These are phyloP conservation scores for Sporobolomyces roseus DNA, from an alignment of 768 basidiomycete species.

Conservation along the genomic window DNA sequence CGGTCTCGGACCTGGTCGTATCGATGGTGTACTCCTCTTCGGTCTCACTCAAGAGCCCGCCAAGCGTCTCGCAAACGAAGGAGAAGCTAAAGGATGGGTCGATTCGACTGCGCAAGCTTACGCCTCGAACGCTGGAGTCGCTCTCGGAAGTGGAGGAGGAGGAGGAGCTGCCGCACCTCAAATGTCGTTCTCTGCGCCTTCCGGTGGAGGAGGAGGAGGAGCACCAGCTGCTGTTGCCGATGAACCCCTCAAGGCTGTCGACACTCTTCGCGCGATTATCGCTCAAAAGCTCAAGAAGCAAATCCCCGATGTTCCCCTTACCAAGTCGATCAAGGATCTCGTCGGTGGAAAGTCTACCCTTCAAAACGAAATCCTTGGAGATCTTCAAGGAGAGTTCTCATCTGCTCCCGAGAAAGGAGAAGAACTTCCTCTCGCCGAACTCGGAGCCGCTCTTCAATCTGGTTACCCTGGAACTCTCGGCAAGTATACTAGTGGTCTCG, in stretches of 20 bases:
- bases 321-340: conserved; percentile 96
- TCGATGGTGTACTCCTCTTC: conserved; percentile 83
- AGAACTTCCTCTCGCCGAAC: conserved; percentile 90
- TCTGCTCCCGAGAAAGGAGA: conserved; percentile 98
- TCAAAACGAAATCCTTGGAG: conserved; percentile 97
- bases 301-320: conserved; percentile 77
- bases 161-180: conserved; percentile 55
- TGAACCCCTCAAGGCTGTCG: conserved; percentile 80
- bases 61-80: conserved; percentile 85
- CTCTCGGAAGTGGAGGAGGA: conserved; percentile 65
- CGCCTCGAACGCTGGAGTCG: conserved; percentile 82
- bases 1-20: conserved; percentile 84
- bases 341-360: conserved; percentile 97
- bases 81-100: conserved; percentile 88
- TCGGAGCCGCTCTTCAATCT: conserved; percentile 73
- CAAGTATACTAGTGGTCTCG: conserved; percentile 84
- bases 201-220: conserved; percentile 50
- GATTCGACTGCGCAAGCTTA: conserved; percentile 78
- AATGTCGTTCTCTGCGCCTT: conserved; percentile 47
- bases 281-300: conserved; percentile 98
- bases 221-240: conserved; percentile 73
- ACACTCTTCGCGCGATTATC: conserved; percentile 79
- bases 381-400: conserved; percentile 88
- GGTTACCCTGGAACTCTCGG: conserved; percentile 84
- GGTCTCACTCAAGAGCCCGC: conserved; percentile 88